Conservation (phyloP, 495 filamentous ascomycete genomes). For the Hypoxylon trugodes region DNA sequence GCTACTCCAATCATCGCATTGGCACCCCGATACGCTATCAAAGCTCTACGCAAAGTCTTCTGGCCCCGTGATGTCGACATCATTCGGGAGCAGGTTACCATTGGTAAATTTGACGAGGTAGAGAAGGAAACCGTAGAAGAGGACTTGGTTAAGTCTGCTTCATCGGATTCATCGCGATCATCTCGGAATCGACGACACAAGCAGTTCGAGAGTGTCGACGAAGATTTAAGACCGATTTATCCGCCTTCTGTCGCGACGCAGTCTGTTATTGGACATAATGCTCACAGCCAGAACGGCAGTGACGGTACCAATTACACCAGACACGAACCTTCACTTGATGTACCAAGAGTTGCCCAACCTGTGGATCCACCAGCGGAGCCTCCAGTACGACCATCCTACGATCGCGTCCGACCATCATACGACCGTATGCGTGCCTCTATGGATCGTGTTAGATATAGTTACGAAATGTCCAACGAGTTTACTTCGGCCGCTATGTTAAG, state of each 20-base stretch:
- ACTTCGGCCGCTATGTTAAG: conserved; percentile 85
- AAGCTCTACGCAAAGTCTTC: conserved; percentile 90
- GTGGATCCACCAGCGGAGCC: conserved; percentile 45
- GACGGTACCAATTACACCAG: conserved; percentile 92
- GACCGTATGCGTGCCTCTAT: conserved; percentile 76
- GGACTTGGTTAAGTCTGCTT: conserved; percentile 45
- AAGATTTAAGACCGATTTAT: conserved; percentile 90
- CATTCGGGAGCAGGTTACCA: conserved; percentile 86
- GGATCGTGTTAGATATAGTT: conserved; percentile 79
- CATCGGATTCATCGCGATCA: conserved; percentile 50
- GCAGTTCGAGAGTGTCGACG: conserved; percentile 70
- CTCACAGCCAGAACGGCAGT: conserved; percentile 87
- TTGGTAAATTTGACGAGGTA: conserved; percentile 79
- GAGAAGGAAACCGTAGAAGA: conserved; percentile 47
- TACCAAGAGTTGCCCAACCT: conserved; percentile 40
- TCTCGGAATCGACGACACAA: conserved; percentile 67
- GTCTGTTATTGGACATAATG: conserved; percentile 72
- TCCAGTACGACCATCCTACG: conserved; percentile 63
- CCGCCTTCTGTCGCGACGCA: conserved; percentile 83
- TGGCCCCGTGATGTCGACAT: conserved; percentile 95
- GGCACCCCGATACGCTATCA: conserved; percentile 84
- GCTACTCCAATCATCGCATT: conserved; percentile 80
- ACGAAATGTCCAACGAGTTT: conserved; percentile 88
- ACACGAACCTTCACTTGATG: conserved; percentile 62
- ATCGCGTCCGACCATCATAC: conserved; percentile 69